Evolutionary conservation across 352 stramenopile species (phyloP), one percentile per base, ranked within the genome.

Genomic region (Phytophthora cryptogea): DNA sequence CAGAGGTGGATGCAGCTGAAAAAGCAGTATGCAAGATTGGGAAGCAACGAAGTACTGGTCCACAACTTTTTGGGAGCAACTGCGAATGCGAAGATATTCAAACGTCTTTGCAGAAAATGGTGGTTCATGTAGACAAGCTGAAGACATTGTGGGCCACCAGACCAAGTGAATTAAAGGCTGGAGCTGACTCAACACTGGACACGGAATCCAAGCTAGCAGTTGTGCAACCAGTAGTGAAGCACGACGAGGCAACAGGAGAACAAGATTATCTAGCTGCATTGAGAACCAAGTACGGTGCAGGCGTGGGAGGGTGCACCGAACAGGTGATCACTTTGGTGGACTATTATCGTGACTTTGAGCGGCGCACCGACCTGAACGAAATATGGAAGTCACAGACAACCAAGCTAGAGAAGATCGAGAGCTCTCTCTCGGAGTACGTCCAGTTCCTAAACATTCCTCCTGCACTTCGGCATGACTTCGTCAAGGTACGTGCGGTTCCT

Each of bases 261-360:
- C 45, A 54, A 41, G 39, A 46, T 20, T 35, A 73, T 48, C 44
- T 80, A 13, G 39, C 31, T 20, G 57, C 74, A 9, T 54, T 95
- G 28, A 82, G 86, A 16, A 82, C 72, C 4, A 84, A 80, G 27
- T 95, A 95, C 53, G 80, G 79, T 11, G 14, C 39, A 7, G 79
- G 84, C 5, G 69, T 89, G 36, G 66, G 62, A 27, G 76, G 70
- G 9, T 95, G 86, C 48, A 70, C 74, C 0, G 86, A 91, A 48
- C 86, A 95, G 51, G 82, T 88, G 27, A 81, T 95, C 45, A 84
- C 78, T 17, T 70, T 95, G 37, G 73, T 95, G 10, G 84, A 92
- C 54, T 95, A 95, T 41, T 95, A 95, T 47, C 76, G 83, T 27
- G 66, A 83, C 17, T 95, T 93, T 41, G 76, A 85, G 50, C 77